Evolutionary conservation across 2,329 filamentous ascomycete species (phyloP).

Genomic region (Penicillium sp.): DNA sequence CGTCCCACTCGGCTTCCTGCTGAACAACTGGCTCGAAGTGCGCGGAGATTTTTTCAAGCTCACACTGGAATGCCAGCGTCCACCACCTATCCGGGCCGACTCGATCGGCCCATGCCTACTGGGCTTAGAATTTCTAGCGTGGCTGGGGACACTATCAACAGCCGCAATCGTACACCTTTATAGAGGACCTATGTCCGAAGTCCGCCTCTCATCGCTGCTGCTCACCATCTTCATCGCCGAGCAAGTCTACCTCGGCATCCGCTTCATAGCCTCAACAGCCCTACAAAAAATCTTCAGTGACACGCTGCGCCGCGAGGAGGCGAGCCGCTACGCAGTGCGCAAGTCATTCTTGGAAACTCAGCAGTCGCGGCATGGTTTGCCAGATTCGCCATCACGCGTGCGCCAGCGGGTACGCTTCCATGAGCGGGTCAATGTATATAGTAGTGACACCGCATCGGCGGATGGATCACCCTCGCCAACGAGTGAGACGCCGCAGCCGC

Average conservation of each 20-base stretch:
- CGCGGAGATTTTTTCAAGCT: constrained; percentile 95
- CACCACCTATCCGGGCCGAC: constrained; percentile 85
- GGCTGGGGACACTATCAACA: constrained; percentile 87
- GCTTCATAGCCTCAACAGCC: constrained; percentile 68
- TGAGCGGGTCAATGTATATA: constrained; percentile 37
- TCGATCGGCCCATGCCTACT: constrained; percentile 93
- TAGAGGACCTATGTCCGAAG: constrained; percentile 65
- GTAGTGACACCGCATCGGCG: constrained; percentile 30
- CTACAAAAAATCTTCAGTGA: constrained; percentile 79
- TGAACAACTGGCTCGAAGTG: constrained; percentile 96
- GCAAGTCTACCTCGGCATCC: constrained; percentile 76
- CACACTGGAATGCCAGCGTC: constrained; percentile 82
- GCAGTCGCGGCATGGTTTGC: constrained; percentile 11
- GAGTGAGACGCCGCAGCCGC: constrained; percentile 24
- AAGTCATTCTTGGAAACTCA: constrained; percentile 67
- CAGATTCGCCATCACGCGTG: constrained; percentile 16
- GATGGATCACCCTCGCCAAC: constrained; percentile 21
- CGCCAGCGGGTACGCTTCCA: constrained; percentile 37
- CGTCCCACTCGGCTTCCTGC: constrained; percentile 82
- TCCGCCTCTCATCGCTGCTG: constrained; percentile 75
- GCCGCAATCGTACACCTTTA: constrained; percentile 89
- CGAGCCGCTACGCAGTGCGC: constrained; percentile 74
- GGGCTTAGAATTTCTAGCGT: constrained; percentile 83
- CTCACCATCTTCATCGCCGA: constrained; percentile 79
- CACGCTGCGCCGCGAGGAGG: constrained; percentile 78